phyloP scores from a whole-genome alignment of 305 asterid genomes.

The Fraxinus xanthoxyloides region DNA sequence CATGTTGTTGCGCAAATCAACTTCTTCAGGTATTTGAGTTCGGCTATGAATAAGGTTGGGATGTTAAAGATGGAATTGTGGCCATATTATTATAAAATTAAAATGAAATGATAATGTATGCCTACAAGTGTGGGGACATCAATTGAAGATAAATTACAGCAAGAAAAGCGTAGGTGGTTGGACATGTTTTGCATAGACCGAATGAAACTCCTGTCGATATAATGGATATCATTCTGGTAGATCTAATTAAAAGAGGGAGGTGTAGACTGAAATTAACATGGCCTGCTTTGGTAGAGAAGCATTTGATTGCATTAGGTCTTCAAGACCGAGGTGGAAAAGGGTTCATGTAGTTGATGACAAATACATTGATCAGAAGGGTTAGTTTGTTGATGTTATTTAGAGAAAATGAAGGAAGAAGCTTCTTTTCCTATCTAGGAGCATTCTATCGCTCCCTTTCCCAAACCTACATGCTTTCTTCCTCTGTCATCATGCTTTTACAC shows the following conservation, averaged over 20 bases:
- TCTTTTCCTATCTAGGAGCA: not conserved
- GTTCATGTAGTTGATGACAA: not conserved
- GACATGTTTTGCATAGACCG: not conserved
- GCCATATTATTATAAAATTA: not conserved
- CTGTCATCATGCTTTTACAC: not conserved
- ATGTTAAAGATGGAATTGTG: not conserved
- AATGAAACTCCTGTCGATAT: not conserved
- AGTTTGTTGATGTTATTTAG: not conserved
- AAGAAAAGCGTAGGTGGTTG: not conserved
- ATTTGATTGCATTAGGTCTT: not conserved
- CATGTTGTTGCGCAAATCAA: not conserved
- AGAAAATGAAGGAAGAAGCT: not conserved
- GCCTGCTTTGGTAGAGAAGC: not conserved
- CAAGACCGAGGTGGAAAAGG: not conserved
- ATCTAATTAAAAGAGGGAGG: not conserved
- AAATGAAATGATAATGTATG: not conserved
- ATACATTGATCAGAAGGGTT: not conserved
- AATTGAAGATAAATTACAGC: not conserved
- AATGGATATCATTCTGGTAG: not conserved
- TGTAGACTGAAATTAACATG: not conserved
- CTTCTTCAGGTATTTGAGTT: not conserved
- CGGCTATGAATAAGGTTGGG: not conserved
- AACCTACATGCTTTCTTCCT: not conserved
- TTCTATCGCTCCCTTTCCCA: not conserved
- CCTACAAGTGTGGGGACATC: not conserved